Percentiles rank a stretch among this genome's conserved stretches.
Evolutionary conservation across 768 basidiomycete genomes (phyloP).

Genomic region (Thelephora ganbajun): DNA sequence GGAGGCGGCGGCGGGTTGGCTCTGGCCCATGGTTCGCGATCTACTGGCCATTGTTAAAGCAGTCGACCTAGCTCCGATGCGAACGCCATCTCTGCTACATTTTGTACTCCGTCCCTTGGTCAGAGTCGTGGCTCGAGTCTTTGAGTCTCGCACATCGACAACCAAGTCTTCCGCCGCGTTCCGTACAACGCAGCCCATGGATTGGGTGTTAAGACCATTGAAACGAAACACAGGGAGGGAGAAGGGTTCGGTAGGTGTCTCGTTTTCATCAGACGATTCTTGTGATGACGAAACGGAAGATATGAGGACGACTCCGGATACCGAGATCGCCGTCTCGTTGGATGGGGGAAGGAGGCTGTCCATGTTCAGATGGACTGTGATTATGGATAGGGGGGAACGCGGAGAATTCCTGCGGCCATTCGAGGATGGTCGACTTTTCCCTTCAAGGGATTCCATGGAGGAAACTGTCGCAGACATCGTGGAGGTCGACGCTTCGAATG

Average conservation of each 20-base stretch:
- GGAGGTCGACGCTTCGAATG: slow-evolving; percentile 54
- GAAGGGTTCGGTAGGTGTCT: slow-evolving; percentile 33
- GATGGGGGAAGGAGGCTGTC: slow-evolving; percentile 56
- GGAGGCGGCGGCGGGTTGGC: slow-evolving; percentile 7
- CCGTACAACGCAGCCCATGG: slow-evolving; percentile 38
- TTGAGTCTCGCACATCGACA: slow-evolving; percentile 51
- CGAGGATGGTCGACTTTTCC: slow-evolving; percentile 25
- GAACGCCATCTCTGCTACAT: slow-evolving; percentile 46
- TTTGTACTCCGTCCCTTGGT: slow-evolving; percentile 45
- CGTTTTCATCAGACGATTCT: slow-evolving; percentile 10
- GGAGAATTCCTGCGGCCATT: slow-evolving; percentile 9
- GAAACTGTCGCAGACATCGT: slow-evolving; percentile 30
- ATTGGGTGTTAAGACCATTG: slow-evolving; percentile 51
- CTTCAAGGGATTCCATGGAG: slow-evolving; percentile 24
- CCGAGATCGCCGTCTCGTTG: slow-evolving; percentile 47
- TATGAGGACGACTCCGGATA: slow-evolving; percentile 53
- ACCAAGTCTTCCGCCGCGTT: slow-evolving; percentile 39
- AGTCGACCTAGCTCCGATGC: slow-evolving; percentile 37
- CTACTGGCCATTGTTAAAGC: slow-evolving; percentile 13
- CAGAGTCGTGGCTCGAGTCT: slow-evolving; percentile 49
- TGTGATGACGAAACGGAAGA: slow-evolving; percentile 8
- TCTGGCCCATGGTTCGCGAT: slow-evolving; percentile 2
- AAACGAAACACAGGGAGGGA: slow-evolving; percentile 57
- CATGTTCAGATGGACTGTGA: slow-evolving; percentile 71
- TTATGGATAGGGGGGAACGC: slow-evolving; percentile 39